phyloP scores from a whole-genome alignment of 352 stramenopile genomes.

The Phytopythium ostracodes region DNA sequence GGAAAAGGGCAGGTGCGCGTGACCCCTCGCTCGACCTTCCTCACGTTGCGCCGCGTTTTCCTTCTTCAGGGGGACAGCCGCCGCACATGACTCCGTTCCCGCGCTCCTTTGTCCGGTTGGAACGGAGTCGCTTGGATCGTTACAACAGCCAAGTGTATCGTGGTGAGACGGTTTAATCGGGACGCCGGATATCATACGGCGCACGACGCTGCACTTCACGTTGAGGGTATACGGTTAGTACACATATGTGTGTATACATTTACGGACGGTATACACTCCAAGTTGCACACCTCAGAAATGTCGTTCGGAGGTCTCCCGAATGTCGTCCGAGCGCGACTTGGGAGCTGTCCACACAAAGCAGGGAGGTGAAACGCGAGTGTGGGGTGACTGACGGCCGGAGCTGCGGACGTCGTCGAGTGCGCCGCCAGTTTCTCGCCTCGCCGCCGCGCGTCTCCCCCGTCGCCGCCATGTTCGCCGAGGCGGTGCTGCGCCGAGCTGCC shows the following conservation, averaged over 20 bases:
- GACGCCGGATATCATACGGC: neutral
- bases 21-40: neutral
- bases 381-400: neutral
- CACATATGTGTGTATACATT: no score
- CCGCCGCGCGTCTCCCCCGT: no score
- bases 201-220: neutral
- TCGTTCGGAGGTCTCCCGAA: neutral
- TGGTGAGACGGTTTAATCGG: neutral
- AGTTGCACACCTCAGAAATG: neutral
- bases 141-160: neutral
- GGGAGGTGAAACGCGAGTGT: neutral
- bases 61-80: neutral
- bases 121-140: neutral
- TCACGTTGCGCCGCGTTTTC: neutral
- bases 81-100: neutral
- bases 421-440: neutral
- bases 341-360: slow-evolving; percentile 4
- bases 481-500: slow-evolving; percentile 1
- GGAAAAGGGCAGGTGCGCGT: neutral
- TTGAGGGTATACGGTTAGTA: no score
- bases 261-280: neutral
- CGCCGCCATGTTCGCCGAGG: slow-evolving; percentile 1
- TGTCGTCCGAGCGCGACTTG: neutral
- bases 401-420: neutral
- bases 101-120: neutral